Base-by-base conservation (phyloP, 805 yeast genomes). In the Dipodascopsis uninucleata region DNA sequence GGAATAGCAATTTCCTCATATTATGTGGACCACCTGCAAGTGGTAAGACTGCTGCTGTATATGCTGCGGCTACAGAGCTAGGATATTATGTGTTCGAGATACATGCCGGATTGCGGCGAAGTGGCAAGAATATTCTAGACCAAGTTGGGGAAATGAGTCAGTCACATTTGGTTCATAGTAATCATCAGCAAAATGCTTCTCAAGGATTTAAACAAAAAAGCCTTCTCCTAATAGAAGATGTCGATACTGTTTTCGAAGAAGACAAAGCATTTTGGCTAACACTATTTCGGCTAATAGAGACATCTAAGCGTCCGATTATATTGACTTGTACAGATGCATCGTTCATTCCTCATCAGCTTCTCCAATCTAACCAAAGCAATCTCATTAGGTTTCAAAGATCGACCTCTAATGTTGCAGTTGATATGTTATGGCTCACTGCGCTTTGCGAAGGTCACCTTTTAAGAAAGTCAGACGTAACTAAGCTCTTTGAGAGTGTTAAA, bases 261-360 rank as follows among this genome's bases (percentile, higher is more conserved):
- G 97, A 93, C 57, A 77, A 75, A 45, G 78, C 79, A 1, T 89
- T 90, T 59, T 93, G 97, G 96, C 59, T 71, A 1, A 78, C 82
- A 1, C 71, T 87, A 2, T 76, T 74, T 36, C 81, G 77, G 38
- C 70, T 85, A 10, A 63, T 87, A 31, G 69, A 71, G 28, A 71
- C 75, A 14, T 73, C 86, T 0, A 70, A 85, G 53, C 66, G 89
- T 42, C 95, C 95, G 0, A 72, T 86, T 0, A 71, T 85, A 1
- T 50, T 86, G 10, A 81, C 88, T 0, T 83, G 89, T 58, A 66
- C 71, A 5, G 78, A 77, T 49, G 42, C 67, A 2, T 58, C 60
- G 7, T 67, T 63, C 26, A 62, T 82, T 4, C 88, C 88, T 0
- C 54, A 58, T 23, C 67, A 62, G 34, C 58, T 82, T 4, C 49